Conservation (phyloP, 306 rosid genomes). For the Datisca glomerata region DNA sequence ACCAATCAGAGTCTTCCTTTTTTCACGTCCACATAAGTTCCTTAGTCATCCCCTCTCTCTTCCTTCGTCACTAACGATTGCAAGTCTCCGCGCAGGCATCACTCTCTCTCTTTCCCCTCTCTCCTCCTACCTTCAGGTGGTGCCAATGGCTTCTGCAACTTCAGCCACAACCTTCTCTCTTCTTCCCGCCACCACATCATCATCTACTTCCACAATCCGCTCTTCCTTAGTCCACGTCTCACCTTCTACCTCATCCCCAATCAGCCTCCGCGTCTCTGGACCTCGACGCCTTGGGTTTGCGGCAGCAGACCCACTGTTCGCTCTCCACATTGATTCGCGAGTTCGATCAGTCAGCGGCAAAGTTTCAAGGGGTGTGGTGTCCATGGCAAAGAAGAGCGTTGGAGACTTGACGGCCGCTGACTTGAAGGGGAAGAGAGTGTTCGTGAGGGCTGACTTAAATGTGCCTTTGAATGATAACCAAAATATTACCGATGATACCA, state of each 20-base stretch:
- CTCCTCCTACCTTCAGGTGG: background rate
- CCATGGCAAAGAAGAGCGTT: conserved; percentile 93
- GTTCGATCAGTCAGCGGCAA: conserved; percentile 32
- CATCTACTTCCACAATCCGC: conserved; percentile 31
- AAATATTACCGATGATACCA: conserved; percentile 91
- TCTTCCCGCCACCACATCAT: conserved; percentile 33
- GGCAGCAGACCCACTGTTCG: conserved; percentile 62
- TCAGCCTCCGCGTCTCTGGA: conserved; percentile 39
- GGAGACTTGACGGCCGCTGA: conserved; percentile 59
- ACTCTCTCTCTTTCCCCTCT: background rate
- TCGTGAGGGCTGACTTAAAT: conserved; percentile 84
- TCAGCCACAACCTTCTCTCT: conserved; percentile 58
- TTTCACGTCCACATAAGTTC: conserved; percentile 1
- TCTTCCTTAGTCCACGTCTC: conserved; percentile 33
- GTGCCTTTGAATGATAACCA: conserved; percentile 86
- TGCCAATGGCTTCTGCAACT: conserved; percentile 71
- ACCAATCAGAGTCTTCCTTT: too few species aligned
- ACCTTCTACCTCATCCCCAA: conserved; percentile 30
- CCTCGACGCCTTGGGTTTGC: conserved; percentile 60
- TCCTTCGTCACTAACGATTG: conserved; percentile 12
- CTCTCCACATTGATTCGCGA: conserved; percentile 48
- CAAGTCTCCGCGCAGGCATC: conserved; percentile 2
- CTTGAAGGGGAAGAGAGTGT: conserved; percentile 85
- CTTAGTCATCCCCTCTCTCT: conserved; percentile 10
- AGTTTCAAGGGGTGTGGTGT: conserved; percentile 40